Evolutionary conservation across 225 moss, liverwort and hornwort species (phyloP).

Genomic region (Thuidium tamariscinum): DNA sequence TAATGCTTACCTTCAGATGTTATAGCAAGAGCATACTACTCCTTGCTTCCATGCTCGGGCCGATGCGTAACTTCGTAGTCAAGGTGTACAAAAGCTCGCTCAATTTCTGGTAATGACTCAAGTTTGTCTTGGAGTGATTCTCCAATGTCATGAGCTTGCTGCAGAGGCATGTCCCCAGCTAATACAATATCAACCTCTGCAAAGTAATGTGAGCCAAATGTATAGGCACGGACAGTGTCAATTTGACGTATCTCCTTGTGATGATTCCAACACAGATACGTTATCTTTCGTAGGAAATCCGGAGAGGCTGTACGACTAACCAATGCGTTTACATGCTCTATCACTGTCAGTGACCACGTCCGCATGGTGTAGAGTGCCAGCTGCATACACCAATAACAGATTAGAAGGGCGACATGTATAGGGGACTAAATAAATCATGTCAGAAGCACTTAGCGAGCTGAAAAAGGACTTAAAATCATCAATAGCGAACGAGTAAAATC

Average conservation of each 20-base stretch:
- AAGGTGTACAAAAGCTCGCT: conserved; percentile 87
- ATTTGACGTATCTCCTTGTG: conserved; percentile 86
- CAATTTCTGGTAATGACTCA: conserved; percentile 84
- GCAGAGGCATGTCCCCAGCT: conserved; percentile 70
- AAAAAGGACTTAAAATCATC: neutral
- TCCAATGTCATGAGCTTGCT: conserved; percentile 86
- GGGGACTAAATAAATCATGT: neutral
- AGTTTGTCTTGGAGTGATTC: conserved; percentile 90
- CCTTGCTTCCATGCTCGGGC: conserved; percentile 64
- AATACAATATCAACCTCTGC: conserved; percentile 95
- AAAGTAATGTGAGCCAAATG: conserved; percentile 85
- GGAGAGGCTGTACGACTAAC: conserved; percentile 83
- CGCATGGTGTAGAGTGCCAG: conserved; percentile 92
- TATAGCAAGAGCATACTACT: neutral
- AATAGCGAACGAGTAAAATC: neutral
- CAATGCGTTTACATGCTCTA: conserved; percentile 81
- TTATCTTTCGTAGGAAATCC: conserved; percentile 71
- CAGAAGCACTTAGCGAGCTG: neutral
- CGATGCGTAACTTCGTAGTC: conserved; percentile 82
- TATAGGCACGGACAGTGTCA: conserved; percentile 91
- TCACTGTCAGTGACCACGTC: conserved; percentile 80
- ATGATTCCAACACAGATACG: conserved; percentile 92
- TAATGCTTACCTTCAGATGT: neutral
- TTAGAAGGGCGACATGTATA: neutral
- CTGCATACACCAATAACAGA: conserved; percentile 18